These are phyloP conservation scores for Xylaria sp. DNA, from an alignment of 2,329 filamentous ascomycete species.

Conservation along the genomic window DNA sequence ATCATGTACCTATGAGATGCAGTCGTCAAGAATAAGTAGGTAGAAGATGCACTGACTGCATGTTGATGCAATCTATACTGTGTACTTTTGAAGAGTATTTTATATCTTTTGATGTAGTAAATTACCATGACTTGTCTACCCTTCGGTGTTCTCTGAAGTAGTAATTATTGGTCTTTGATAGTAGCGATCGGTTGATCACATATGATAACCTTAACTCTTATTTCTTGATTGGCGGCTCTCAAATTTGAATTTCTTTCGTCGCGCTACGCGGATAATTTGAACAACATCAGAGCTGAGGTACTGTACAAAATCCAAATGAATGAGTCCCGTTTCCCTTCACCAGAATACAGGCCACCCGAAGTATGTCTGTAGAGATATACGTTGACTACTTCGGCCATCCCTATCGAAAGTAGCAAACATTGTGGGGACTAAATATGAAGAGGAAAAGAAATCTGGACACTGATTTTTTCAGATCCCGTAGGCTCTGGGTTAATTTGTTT, in stretches of 20 bases:
- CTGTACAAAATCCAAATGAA: background rate
- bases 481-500: background rate
- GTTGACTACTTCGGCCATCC: background rate
- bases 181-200: too few species aligned
- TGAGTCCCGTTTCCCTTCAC: background rate
- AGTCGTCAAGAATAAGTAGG: background rate
- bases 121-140: too few species aligned
- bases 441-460: background rate
- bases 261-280: background rate
- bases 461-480: background rate
- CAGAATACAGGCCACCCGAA: background rate
- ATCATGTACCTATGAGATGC: background rate
- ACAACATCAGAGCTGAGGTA: background rate
- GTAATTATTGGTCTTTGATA: too few species aligned
- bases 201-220: background rate
- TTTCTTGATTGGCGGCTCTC: background rate
- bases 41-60: background rate
- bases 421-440: too few species aligned
- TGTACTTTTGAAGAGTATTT: background rate
- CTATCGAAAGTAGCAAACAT: background rate
- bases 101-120: too few species aligned
- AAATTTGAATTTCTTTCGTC: background rate
- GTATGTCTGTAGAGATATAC: background rate
- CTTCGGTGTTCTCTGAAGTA: too few species aligned
- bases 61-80: background rate